A percentile compares a stretch with the other conserved stretches of the same genome.
Evolutionary conservation across 2,329 filamentous ascomycete genomes (phyloP).

Genomic region (Pseudocercospora musae): DNA sequence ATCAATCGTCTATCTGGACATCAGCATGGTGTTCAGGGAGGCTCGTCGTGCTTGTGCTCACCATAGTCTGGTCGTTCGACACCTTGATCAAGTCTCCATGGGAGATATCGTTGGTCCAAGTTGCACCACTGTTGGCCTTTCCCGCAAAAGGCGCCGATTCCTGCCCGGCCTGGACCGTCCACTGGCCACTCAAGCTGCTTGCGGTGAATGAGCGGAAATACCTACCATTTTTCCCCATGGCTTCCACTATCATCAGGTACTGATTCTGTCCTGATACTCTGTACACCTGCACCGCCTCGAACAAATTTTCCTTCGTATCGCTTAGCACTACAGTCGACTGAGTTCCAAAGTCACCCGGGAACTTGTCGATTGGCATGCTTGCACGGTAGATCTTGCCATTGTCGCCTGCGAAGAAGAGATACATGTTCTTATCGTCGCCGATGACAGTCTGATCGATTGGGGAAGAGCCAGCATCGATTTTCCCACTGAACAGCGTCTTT

Average conservation of each 20-base stretch:
- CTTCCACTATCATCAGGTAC: conserved; percentile 68
- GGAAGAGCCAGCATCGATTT: conserved; percentile 51
- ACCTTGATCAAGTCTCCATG: conserved; percentile 61
- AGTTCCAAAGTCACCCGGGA: conserved; percentile 59
- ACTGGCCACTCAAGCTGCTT: conserved; percentile 53
- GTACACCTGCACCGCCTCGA: conserved; percentile 67
- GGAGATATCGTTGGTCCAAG: conserved; percentile 66
- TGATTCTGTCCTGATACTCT: conserved; percentile 52
- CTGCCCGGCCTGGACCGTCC: conserved; percentile 56
- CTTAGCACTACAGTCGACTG: conserved; percentile 50
- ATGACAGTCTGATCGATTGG: conserved; percentile 64
- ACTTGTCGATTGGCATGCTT: conserved; percentile 60
- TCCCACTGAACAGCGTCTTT: conserved; percentile 57
- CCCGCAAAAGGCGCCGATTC: conserved; percentile 64
- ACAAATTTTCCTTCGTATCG: conserved; percentile 56
- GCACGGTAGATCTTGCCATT: conserved; percentile 65
- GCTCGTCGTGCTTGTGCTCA: neutral
- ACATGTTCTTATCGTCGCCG: conserved; percentile 60
- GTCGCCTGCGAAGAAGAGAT: conserved; percentile 66
- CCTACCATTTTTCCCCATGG: conserved; percentile 55
- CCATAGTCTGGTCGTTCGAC: conserved; percentile 59
- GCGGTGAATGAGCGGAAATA: conserved; percentile 68
- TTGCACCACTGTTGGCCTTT: conserved; percentile 61
- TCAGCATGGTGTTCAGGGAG: neutral
- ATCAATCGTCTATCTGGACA: conserved; percentile 43